Percentiles rank a stretch among this genome's conserved stretches.
These are phyloP conservation scores for Linum lewisii DNA, from an alignment of 345 rosid genomes.

Conservation along the genomic window DNA sequence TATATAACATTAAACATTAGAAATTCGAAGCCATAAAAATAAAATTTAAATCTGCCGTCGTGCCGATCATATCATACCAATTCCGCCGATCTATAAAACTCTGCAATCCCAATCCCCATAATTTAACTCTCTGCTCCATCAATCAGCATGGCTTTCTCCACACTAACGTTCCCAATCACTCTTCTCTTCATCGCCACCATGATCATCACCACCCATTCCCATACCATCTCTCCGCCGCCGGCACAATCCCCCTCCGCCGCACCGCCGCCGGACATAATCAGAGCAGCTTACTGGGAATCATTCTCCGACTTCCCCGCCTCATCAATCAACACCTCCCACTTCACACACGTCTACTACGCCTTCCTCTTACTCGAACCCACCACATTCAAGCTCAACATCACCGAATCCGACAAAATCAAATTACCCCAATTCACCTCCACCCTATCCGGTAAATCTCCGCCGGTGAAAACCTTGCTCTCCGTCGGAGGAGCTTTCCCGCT, in stretches of 20 bases:
- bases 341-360: conserved; percentile 40
- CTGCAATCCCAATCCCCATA: too few relatives aligned
- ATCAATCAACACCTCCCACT: conserved; percentile 26
- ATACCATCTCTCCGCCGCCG: background rate
- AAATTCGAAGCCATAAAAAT: too few relatives aligned
- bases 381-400: conserved; percentile 22
- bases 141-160: background rate
- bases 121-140: background rate
- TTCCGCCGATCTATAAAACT: too few relatives aligned
- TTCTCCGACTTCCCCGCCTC: conserved; percentile 23
- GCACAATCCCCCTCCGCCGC: background rate
- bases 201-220: background rate
- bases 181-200: background rate
- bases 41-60: too few relatives aligned
- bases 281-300: conserved; percentile 41
- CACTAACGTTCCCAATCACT: background rate
- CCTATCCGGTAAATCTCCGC: conserved; percentile 15
- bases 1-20: too few relatives aligned
- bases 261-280: conserved; percentile 9
- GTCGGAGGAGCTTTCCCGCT: conserved; percentile 25
- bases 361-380: conserved; percentile 23
- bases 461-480: conserved; percentile 26
- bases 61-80: too few relatives aligned
- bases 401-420: conserved; percentile 18
- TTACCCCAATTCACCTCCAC: conserved; percentile 19